Evolutionary conservation across 2,329 filamentous ascomycete genomes (phyloP), one percentile per base, ranked within the genome.

Genomic region (Neodidymelliopsis sp.): DNA sequence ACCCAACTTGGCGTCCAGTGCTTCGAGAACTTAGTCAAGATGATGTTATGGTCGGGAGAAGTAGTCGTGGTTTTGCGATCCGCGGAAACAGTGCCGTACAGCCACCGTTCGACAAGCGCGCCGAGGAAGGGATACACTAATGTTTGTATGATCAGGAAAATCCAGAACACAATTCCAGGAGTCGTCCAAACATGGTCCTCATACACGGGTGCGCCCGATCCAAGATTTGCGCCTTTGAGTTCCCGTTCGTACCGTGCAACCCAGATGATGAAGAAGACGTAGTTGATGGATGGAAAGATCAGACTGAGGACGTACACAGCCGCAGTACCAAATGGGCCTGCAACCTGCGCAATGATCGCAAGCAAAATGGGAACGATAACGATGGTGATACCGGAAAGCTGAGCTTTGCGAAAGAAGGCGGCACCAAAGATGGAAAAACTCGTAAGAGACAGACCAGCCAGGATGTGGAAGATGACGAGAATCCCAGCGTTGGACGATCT

Each of bases 271-370:
- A 93, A 94, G 69, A 87, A 91, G 11, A 93, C 88, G 66, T 91
- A 96, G 62, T 91, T 92, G 78, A 92, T 95, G 0, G 92, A 89
- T 0, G 90, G 84, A 67, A 97, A 97, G 0, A 97, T 72, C 11
- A 95, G 67, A 52, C 87, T 87, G 10, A 96, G 77, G 3, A 90
- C 76, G 5, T 82, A 80, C 3, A 93, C 88, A 1, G 84, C 80
- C 1, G 76, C 84, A 0, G 86, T 89, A 7, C 74, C 77, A 3
- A 84, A 84, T 1, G 79, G 79, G 0, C 81, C 84, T 13, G 90
- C 77, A 12, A 90, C 84, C 71, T 97, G 92, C 0, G 91, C 87
- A 16, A 96, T 77, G 59, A 97, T 89, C 12, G 88, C 91, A 1
- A 97, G 78, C 2, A 95, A 74, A 19, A 95, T 81, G 10, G 84